Evolutionary conservation across 2,329 filamentous ascomycete genomes (phyloP).

Genomic region (Neonectria neomacrospora): DNA sequence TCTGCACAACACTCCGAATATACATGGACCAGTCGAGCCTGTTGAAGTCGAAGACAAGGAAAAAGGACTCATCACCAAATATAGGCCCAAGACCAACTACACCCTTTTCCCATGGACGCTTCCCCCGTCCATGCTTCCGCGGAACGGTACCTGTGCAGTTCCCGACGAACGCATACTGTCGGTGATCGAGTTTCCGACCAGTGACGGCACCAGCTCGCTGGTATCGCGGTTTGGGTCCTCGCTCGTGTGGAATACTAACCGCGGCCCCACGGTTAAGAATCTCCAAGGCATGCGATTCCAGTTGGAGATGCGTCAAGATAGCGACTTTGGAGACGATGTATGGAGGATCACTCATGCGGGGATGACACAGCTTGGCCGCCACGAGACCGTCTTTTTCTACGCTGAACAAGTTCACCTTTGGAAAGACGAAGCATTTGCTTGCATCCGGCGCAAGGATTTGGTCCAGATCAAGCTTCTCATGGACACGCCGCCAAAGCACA

Average conservation of each 20-base stretch:
- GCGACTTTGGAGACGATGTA: constrained; percentile 53
- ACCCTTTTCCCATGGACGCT: constrained; percentile 95
- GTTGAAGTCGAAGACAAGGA: constrained; percentile 57
- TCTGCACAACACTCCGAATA: constrained; percentile 78
- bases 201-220: constrained; percentile 50
- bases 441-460: constrained; percentile 76
- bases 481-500: constrained; percentile 41
- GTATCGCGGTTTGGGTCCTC: constrained; percentile 48
- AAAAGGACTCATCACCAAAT: constrained; percentile 54
- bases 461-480: constrained; percentile 77
- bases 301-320: constrained; percentile 71
- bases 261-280: constrained; percentile 59
- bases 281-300: constrained; percentile 71
- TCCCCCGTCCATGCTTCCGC: constrained; percentile 77
- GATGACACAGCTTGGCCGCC: constrained; percentile 82
- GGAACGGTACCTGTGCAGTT: constrained; percentile 79
- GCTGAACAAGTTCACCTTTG: constrained; percentile 80
- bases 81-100: constrained; percentile 75
- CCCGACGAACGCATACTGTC: constrained; percentile 79
- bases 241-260: constrained; percentile 49
- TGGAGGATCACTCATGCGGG: constrained; percentile 86
- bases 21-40: constrained; percentile 59
- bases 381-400: constrained; percentile 86
- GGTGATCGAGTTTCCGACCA: constrained; percentile 69
- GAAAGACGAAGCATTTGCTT: constrained; percentile 85